Evolutionary conservation across 176 grass and related monocot species (phyloP).

Genomic region (Zoysia pacifica): DNA sequence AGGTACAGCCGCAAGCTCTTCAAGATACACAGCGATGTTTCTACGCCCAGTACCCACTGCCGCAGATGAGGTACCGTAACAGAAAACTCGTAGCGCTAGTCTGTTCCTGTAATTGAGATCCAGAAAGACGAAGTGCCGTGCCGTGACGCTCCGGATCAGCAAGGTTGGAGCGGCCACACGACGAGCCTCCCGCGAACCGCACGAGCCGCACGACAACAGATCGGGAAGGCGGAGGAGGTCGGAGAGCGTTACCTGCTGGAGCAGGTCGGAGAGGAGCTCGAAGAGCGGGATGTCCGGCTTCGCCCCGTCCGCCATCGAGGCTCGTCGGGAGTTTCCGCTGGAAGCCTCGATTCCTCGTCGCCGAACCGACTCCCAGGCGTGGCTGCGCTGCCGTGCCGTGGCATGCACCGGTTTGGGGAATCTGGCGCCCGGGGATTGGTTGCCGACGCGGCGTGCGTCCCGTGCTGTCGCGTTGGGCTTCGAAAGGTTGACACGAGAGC

Average conservation of each 20-base stretch:
- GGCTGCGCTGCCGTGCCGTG: not conserved
- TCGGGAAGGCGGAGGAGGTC: not conserved
- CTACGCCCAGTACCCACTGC: not conserved
- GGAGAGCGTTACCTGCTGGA: conserved; percentile 64
- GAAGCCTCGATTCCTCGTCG: not conserved
- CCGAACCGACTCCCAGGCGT: not conserved
- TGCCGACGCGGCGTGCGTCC: too few species aligned
- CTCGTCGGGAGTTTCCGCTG: not conserved
- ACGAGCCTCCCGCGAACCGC: not conserved
- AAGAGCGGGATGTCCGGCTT: conserved; percentile 80
- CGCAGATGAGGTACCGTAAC: not conserved
- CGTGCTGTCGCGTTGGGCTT: not conserved
- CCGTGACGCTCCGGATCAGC: not conserved
- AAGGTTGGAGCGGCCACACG: not conserved
- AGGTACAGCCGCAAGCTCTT: not conserved
- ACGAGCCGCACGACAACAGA: not conserved
- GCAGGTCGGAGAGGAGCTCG: conserved; percentile 75
- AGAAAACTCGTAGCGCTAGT: not conserved
- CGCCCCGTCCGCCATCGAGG: conserved; percentile 70
- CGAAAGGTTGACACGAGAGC: not conserved
- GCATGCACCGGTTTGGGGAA: conserved; percentile 19
- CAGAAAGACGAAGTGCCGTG: not conserved
- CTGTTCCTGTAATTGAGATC: not conserved
- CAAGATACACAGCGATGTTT: not conserved
- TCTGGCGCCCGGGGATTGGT: not conserved